Conservation (phyloP, 2,329 filamentous ascomycete species). For the Fusarium musae region DNA sequence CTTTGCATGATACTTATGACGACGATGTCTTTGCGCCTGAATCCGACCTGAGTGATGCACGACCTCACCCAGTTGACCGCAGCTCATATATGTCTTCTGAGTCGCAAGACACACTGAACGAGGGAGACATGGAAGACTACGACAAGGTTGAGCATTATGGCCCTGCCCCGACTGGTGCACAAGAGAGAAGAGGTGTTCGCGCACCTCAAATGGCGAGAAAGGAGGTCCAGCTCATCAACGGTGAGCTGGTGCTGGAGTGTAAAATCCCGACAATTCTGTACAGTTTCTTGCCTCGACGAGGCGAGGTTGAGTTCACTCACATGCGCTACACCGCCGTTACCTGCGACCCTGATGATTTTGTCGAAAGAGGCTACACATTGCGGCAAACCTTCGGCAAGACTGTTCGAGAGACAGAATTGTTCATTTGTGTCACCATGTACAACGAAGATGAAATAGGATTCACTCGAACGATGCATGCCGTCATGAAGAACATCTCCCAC, state of each 20-base stretch:
- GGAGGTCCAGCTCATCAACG: slow-evolving; percentile 96
- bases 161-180: slow-evolving; percentile 85
- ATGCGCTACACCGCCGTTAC: slow-evolving; percentile 99
- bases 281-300: slow-evolving; percentile 91
- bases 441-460: slow-evolving; percentile 98
- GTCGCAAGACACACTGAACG: slow-evolving; percentile 66
- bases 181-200: slow-evolving; percentile 87
- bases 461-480: slow-evolving; percentile 96
- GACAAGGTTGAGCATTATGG: slow-evolving; percentile 85
- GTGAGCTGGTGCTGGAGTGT: slow-evolving; percentile 96
- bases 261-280: slow-evolving; percentile 99
- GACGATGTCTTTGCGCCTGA: slow-evolving; percentile 81
- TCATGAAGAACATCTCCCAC: slow-evolving; percentile 98
- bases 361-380: slow-evolving; percentile 87
- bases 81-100: slow-evolving; percentile 65
- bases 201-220: slow-evolving; percentile 90
- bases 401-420: slow-evolving; percentile 89
- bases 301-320: slow-evolving; percentile 96
- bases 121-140: slow-evolving; percentile 50
- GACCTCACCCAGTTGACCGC: slow-evolving; percentile 60
- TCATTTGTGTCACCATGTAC: slow-evolving; percentile 99
- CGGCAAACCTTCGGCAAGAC: slow-evolving; percentile 90
- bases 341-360: slow-evolving; percentile 95
- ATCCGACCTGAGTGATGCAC: slow-evolving; percentile 63
- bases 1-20: slow-evolving; percentile 65